Conservation (phyloP, 2,329 filamentous ascomycete genomes). For the Whalleya microplaca region DNA sequence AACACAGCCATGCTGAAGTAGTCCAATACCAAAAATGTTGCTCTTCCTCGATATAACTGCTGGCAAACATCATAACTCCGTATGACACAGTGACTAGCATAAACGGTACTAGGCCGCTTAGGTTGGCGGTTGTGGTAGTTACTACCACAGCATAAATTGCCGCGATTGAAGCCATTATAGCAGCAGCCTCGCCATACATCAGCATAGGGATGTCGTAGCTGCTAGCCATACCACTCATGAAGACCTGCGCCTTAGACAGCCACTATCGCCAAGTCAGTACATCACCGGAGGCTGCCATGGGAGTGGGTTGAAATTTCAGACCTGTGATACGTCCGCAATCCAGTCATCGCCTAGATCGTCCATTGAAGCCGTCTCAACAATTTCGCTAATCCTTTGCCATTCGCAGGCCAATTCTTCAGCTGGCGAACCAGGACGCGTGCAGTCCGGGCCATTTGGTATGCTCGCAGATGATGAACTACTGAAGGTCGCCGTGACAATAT, state of each 20-base stretch:
- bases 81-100: conserved; percentile 64
- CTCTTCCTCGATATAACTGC: conserved; percentile 97
- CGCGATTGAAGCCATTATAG: conserved; percentile 42
- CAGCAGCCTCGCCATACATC: conserved; percentile 42
- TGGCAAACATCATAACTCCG: conserved; percentile 93
- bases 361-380: conserved; percentile 10
- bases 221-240: conserved; percentile 88
- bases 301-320: conserved; percentile 25
- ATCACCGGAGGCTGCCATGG: background rate
- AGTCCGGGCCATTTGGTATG: conserved; percentile 26
- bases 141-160: conserved; percentile 32
- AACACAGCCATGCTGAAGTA: conserved; percentile 69
- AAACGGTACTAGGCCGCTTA: conserved; percentile 47
- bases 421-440: conserved; percentile 45
- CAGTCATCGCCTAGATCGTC: conserved; percentile 37
- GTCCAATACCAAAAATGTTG: conserved; percentile 99
- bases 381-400: conserved; percentile 56
- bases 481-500: conserved; percentile 76
- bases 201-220: conserved; percentile 81
- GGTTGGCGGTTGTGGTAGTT: conserved; percentile 34
- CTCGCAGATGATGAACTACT: conserved; percentile 49
- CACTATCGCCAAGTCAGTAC: conserved; percentile 51
- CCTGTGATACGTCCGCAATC: conserved; percentile 49
- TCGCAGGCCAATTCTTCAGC: conserved; percentile 68
- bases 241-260: conserved; percentile 70